A percentile compares a stretch with the other conserved stretches of the same genome.
These are phyloP conservation scores for Aspergillus awamori DNA, from an alignment of 2,329 filamentous ascomycete species.

Conservation along the genomic window DNA sequence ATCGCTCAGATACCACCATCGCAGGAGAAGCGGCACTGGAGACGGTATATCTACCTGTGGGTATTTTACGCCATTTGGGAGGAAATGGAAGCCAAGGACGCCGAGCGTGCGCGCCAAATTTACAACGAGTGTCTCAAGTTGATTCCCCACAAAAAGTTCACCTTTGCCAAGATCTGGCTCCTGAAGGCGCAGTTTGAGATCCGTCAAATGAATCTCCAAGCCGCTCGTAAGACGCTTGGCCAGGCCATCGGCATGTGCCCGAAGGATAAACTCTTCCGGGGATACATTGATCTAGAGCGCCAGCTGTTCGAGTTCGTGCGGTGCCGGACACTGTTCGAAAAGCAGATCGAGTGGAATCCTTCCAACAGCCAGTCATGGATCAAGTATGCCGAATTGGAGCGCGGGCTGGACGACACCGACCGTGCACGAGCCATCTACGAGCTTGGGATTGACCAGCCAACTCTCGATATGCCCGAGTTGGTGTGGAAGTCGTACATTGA, in stretches of 20 bases:
- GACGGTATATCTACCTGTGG: slow-evolving; percentile 96
- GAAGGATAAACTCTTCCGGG: slow-evolving; percentile 92
- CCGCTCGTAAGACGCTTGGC: slow-evolving; percentile 85
- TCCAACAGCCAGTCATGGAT: slow-evolving; percentile 95
- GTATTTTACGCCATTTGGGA: slow-evolving; percentile 97
- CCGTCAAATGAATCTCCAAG: slow-evolving; percentile 76
- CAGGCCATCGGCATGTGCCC: slow-evolving; percentile 91
- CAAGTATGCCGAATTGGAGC: slow-evolving; percentile 90
- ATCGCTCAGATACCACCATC: slow-evolving; percentile 94
- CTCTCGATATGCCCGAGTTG: slow-evolving; percentile 94
- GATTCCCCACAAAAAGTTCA: slow-evolving; percentile 95
- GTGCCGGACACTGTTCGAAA: slow-evolving; percentile 89
- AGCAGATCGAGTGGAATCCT: slow-evolving; percentile 89
- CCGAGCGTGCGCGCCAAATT: slow-evolving; percentile 79
- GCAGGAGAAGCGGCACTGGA: slow-evolving; percentile 96
- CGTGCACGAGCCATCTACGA: slow-evolving; percentile 90
- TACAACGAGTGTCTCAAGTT: slow-evolving; percentile 86
- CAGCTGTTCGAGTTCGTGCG: slow-evolving; percentile 92
- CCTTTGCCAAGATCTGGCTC: slow-evolving; percentile 95
- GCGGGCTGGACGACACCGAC: slow-evolving; percentile 85
- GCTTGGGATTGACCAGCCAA: slow-evolving; percentile 77
- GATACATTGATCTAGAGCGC: slow-evolving; percentile 89
- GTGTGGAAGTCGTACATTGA: slow-evolving; percentile 99
- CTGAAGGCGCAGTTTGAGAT: slow-evolving; percentile 92
- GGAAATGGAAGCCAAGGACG: slow-evolving; percentile 80